phyloP scores from a whole-genome alignment of 1,139 yeast species.

The Yamadazyma sp. region DNA sequence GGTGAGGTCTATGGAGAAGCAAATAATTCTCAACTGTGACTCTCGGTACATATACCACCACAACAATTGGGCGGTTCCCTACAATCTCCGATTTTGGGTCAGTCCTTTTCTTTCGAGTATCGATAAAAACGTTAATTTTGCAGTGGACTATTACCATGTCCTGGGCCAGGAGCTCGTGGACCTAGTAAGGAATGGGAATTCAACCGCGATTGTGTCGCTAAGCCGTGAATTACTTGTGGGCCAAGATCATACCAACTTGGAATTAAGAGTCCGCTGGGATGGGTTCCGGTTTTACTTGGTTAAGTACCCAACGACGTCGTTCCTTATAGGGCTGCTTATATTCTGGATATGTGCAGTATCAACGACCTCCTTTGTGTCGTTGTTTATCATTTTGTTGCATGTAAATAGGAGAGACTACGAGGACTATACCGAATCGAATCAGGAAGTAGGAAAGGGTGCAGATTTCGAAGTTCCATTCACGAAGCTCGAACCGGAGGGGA shows the following conservation, averaged over 20 bases:
- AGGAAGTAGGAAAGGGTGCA: too few relatives aligned
- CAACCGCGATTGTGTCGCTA: not conserved
- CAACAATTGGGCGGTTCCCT: conserved; percentile 37
- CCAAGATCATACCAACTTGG: conserved; percentile 15
- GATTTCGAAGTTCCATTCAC: not conserved
- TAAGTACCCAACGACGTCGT: conserved; percentile 45
- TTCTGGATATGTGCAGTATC: conserved; percentile 49
- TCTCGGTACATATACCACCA: conserved; percentile 25
- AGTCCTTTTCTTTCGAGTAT: conserved; percentile 34
- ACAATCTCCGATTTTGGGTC: conserved; percentile 35
- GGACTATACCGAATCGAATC: not conserved
- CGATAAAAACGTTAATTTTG: conserved; percentile 17
- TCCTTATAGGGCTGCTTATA: conserved; percentile 48
- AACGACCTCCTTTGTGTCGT: conserved; percentile 27
- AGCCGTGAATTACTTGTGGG: conserved; percentile 10
- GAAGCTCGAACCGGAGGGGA: not conserved
- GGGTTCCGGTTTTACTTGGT: conserved; percentile 62
- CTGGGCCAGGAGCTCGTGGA: conserved; percentile 1
- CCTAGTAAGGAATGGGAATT: not conserved
- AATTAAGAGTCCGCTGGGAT: conserved; percentile 39
- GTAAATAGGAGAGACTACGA: not conserved
- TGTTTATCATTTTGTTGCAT: not conserved
- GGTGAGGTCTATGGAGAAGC: conserved; percentile 6
- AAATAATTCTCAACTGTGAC: conserved; percentile 32
- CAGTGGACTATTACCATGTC: conserved; percentile 10